Evolutionary conservation across 768 basidiomycete genomes (phyloP).

Genomic region (Pleurotus giganteus): DNA sequence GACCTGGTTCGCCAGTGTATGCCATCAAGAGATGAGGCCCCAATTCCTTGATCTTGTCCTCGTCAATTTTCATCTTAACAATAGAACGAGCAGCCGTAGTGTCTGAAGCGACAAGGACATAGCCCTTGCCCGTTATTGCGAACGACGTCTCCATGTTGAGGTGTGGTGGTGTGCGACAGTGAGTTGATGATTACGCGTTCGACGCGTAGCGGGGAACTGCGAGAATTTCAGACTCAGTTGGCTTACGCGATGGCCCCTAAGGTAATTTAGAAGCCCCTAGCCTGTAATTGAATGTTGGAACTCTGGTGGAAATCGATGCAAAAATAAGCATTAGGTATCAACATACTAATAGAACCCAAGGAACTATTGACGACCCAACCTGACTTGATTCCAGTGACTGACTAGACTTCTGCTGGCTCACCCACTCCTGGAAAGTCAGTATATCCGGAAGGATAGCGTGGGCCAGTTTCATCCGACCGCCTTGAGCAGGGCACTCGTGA

Average conservation of each 20-base stretch:
- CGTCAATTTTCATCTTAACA: slow-evolving; percentile 96
- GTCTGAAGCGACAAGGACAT: slow-evolving; percentile 90
- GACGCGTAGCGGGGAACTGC: neutral
- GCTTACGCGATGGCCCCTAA: no score
- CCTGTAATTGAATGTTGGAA: no score
- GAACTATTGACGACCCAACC: slow-evolving; percentile 20
- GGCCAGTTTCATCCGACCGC: slow-evolving; percentile 18
- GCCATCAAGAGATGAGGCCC: slow-evolving; percentile 93
- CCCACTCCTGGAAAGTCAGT: slow-evolving; percentile 28
- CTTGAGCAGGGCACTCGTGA: slow-evolving; percentile 20
- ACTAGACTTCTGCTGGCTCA: slow-evolving; percentile 9
- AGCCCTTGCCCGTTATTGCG: slow-evolving; percentile 89
- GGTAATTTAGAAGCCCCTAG: no score
- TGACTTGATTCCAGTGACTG: slow-evolving; percentile 27
- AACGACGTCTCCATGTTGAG: slow-evolving; percentile 84
- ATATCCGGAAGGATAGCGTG: slow-evolving; percentile 24
- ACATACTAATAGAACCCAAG: no score
- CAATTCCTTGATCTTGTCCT: slow-evolving; percentile 94
- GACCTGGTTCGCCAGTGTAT: slow-evolving; percentile 89
- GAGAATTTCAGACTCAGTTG: neutral
- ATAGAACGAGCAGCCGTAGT: slow-evolving; percentile 87
- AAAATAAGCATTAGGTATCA: no score
- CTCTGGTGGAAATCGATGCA: no score
- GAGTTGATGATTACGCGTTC: neutral
- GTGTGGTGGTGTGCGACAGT: slow-evolving; percentile 20